These are phyloP conservation scores for Wickerhamomyces pijperi DNA, from an alignment of 805 yeast species.

Conservation along the genomic window DNA sequence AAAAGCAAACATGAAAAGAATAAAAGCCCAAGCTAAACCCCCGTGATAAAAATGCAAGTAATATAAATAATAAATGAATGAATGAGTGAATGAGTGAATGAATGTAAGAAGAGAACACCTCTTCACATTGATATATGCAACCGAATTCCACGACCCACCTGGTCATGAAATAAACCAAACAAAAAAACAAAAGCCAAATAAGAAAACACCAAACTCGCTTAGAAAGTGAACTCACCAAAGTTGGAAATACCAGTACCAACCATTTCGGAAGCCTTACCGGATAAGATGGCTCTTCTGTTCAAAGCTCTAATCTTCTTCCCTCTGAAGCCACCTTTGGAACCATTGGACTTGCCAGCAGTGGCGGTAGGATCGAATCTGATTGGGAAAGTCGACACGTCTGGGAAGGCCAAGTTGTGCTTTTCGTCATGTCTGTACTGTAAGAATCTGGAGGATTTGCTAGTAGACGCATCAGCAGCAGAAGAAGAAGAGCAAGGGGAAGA, in stretches of 20 bases:
- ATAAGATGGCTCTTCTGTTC: slow-evolving; percentile 19
- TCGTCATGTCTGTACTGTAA: slow-evolving; percentile 20
- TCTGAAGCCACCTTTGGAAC: not conserved
- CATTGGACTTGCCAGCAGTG: slow-evolving; percentile 1
- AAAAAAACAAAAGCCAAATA: not conserved
- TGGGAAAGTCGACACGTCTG: slow-evolving; percentile 20
- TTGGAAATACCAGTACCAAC: slow-evolving; percentile 19
- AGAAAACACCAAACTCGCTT: not conserved
- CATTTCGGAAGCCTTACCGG: slow-evolving; percentile 20
- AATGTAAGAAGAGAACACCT: too few relatives aligned
- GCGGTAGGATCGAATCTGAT: slow-evolving; percentile 17
- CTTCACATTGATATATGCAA: too few relatives aligned
- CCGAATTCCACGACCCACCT: too few relatives aligned
- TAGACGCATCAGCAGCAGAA: too few relatives aligned
- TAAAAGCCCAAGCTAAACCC: too few relatives aligned
- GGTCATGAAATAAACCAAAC: not conserved
- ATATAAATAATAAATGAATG: too few relatives aligned
- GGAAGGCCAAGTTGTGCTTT: slow-evolving; percentile 19
- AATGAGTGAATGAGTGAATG: too few relatives aligned
- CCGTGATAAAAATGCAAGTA: too few relatives aligned
- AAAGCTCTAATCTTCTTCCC: slow-evolving; percentile 13
- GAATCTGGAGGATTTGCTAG: slow-evolving; percentile 8
- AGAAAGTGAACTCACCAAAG: slow-evolving; percentile 12
- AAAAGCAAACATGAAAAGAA: too few relatives aligned
- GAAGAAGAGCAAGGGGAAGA: slow-evolving; percentile 1